phyloP scores from a whole-genome alignment of 257 asterid genomes.

The Solanum neorickii region DNA sequence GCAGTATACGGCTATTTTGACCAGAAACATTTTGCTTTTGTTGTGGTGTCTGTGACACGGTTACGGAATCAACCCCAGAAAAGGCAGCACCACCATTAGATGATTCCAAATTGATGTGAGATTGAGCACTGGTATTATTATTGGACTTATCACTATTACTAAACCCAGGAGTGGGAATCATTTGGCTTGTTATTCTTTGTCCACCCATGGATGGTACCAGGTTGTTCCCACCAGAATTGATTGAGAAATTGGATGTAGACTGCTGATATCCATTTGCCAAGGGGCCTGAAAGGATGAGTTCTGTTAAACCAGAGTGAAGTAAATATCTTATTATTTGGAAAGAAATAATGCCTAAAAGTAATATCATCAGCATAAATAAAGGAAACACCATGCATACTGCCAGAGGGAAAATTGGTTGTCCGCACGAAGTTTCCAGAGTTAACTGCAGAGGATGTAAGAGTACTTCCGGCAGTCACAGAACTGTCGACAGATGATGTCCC shows the following conservation, averaged over 20 bases:
- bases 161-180: constrained; percentile 96
- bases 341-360: background rate
- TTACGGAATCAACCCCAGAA: constrained; percentile 50
- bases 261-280: constrained; percentile 64
- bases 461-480: constrained; percentile 34
- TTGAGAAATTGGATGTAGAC: constrained; percentile 42
- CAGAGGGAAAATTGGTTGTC: constrained; percentile 40
- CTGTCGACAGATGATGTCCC: constrained; percentile 51
- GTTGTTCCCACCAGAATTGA: constrained; percentile 54
- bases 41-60: constrained; percentile 50
- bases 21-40: constrained; percentile 71
- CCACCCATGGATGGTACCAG: constrained; percentile 44
- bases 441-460: constrained; percentile 42
- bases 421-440: constrained; percentile 57
- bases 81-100: constrained; percentile 38
- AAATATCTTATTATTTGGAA: background rate
- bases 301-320: constrained; percentile 16
- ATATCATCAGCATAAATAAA: constrained; percentile 41
- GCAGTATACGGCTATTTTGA: constrained; percentile 76
- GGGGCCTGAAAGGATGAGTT: constrained; percentile 42
- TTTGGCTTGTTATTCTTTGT: constrained; percentile 78
- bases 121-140: constrained; percentile 30
- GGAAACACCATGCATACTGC: constrained; percentile 37
- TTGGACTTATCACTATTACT: constrained; percentile 36
- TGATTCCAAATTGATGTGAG: constrained; percentile 45